phyloP scores from a whole-genome alignment of 768 basidiomycete genomes.

The Filobasidium wieringae region DNA sequence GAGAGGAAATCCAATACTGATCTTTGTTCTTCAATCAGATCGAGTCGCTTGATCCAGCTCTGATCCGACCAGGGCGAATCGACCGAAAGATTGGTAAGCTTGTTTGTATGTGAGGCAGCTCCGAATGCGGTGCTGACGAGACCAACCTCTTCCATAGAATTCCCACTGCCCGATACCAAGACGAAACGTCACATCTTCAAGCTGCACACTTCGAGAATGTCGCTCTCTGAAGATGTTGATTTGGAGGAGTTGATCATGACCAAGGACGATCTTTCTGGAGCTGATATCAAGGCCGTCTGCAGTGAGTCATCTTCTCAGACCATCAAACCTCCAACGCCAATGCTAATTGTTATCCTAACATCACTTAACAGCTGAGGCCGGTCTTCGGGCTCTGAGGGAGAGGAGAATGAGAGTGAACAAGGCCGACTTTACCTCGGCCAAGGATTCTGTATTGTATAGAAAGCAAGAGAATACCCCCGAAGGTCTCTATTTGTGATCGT shows the following conservation, averaged over 20 bases:
- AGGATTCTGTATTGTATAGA: conserved; percentile 92
- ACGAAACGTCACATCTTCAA: conserved; percentile 96
- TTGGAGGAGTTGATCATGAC: conserved; percentile 89
- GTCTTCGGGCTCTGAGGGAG: conserved; percentile 83
- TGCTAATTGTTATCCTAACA: too few species aligned
- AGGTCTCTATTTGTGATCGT: conserved; percentile 24
- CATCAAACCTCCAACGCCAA: too few species aligned
- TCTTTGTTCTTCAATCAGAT: conserved; percentile 45
- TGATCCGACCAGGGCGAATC: conserved; percentile 95
- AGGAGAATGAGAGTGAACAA: conserved; percentile 72
- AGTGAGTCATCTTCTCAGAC: too few species aligned
- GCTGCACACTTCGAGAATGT: conserved; percentile 92
- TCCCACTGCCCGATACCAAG: conserved; percentile 87
- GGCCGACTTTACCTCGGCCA: conserved; percentile 73
- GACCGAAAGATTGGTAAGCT: conserved; percentile 78
- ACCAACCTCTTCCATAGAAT: conserved; percentile 29
- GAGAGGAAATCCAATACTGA: not conserved
- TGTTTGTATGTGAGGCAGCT: too few species aligned
- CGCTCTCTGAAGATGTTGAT: conserved; percentile 64
- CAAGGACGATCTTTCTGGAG: conserved; percentile 92
- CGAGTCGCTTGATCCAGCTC: conserved; percentile 90
- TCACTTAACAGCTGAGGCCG: conserved; percentile 81
- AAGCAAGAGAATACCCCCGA: conserved; percentile 82
- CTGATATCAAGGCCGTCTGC: conserved; percentile 97
- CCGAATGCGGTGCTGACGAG: too few species aligned